Evolutionary conservation across 228 moss, liverwort and hornwort species (phyloP), one percentile per base, ranked within the genome.

Genomic region (Sphagnum fallax): DNA sequence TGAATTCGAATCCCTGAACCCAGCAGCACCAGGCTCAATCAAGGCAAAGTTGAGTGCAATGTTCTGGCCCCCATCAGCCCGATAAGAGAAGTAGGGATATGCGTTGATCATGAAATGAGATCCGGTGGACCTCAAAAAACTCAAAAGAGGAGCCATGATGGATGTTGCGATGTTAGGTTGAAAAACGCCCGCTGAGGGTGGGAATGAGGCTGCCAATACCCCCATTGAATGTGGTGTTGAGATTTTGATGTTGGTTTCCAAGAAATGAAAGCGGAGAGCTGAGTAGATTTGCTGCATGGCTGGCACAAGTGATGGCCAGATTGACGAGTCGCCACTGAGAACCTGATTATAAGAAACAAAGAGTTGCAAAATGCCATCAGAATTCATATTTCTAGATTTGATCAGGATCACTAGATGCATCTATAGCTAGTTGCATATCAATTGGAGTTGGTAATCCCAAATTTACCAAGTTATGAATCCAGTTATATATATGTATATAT

Each of bases 61-160:
- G 62, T 92, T 77, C 48, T 85, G 75, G 71, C 70, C 72, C 0
- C 89, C 89, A 53, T 95, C 90, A 16, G 49, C 74, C 5, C 62
- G 75, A 51, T 74, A 82, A 0, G 90, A 76, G 12, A 92, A 92
- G 73, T 84, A 95, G 4, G 92, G 92, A 60, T 95, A 95, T 1
- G 88, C 78, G 65, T 95, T 95, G 61, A 89, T 75, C 94, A 95
- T 95, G 68, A 88, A 74, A 5, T 53, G 50, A 1, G 76, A 76
- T 13, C 66, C 1, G 4, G 51, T 68, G 0, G 55, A 12, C 48
- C 49, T 61, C 6, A 67, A 48, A 47, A 76, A 76, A 5, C 50
- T 10, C 1, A 76, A 63, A 32, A 71, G 52, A 5, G 67, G 49
- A 9, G 18, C 0, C 62, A 76, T 12, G 9, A 55, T 12, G 12